Conservation (phyloP, 495 filamentous ascomycete genomes). For the Penicillium subrubescens region DNA sequence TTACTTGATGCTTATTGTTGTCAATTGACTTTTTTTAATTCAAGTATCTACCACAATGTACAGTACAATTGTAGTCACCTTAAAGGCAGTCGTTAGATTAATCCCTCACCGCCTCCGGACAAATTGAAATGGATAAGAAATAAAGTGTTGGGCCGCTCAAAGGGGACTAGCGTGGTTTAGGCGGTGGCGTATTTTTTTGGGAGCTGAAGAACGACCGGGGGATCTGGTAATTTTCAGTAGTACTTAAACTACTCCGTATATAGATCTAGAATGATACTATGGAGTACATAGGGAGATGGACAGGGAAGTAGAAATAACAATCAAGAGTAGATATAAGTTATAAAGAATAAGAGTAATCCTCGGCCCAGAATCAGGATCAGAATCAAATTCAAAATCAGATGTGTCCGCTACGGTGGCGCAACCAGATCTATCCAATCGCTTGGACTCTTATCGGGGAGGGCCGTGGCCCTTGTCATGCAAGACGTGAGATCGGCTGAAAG, state of each 20-base stretch:
- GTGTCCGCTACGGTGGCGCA: background rate
- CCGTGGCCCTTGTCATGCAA: conserved; percentile 7
- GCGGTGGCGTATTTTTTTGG: conserved; percentile 1
- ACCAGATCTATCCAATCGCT: conserved; percentile 1
- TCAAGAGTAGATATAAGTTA: background rate
- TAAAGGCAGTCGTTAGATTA: background rate
- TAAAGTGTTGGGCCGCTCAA: conserved; percentile 19
- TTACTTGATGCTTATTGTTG: background rate
- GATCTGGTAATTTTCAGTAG: conserved; percentile 16
- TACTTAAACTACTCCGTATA: background rate
- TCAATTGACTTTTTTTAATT: background rate
- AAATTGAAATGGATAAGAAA: background rate
- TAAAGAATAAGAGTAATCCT: background rate
- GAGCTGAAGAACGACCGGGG: conserved; percentile 15
- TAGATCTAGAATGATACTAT: background rate
- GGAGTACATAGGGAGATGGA: background rate
- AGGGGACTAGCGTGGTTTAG: conserved; percentile 2
- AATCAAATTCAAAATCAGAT: background rate
- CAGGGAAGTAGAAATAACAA: background rate
- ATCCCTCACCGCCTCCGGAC: background rate
- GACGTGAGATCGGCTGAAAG: conserved; percentile 9
- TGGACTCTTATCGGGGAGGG: background rate
- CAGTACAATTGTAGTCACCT: background rate
- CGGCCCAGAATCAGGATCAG: background rate
- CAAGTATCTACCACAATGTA: background rate